These are phyloP conservation scores for Herpetomonas tarakana DNA, from an alignment of 208 protist genomes.

Conservation along the genomic window DNA sequence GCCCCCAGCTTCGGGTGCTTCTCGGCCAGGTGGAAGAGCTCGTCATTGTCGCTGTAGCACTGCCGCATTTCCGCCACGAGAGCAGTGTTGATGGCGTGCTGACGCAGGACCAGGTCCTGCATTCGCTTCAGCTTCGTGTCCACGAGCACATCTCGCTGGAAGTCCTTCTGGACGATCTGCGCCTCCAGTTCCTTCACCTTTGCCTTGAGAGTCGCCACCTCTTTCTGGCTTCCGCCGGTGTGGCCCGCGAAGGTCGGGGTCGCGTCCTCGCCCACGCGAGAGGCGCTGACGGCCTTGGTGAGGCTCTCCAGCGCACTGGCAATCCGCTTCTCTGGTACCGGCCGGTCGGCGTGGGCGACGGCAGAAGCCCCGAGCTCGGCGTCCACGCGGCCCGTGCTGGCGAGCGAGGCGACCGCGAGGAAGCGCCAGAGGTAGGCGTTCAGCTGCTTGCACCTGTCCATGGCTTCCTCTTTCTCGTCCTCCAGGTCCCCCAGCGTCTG, in stretches of 20 bases:
- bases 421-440: constrained; percentile 68
- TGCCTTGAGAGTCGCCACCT: background rate
- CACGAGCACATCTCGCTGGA: constrained; percentile 75
- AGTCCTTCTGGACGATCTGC: constrained; percentile 51
- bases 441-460: constrained; percentile 36
- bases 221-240: background rate
- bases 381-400: constrained; percentile 19
- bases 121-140: constrained; percentile 87
- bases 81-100: constrained; percentile 49
- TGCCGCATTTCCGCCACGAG: constrained; percentile 47
- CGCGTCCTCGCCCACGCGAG: background rate
- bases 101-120: constrained; percentile 64
- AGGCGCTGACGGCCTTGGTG: background rate
- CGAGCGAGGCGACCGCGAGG: constrained; percentile 42
- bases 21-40: constrained; percentile 47
- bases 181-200: constrained; percentile 22
- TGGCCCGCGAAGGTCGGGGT: background rate
- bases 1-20: constrained; percentile 45
- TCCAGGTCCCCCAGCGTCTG: constrained; percentile 28
- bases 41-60: constrained; percentile 52
- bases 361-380: background rate
- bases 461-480: constrained; percentile 54
- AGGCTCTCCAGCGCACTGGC: background rate
- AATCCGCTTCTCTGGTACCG: background rate
- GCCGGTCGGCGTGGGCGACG: background rate